Evolutionary conservation across 2,329 filamentous ascomycete genomes (phyloP).

Genomic region (Arthrobotrys iridis): DNA sequence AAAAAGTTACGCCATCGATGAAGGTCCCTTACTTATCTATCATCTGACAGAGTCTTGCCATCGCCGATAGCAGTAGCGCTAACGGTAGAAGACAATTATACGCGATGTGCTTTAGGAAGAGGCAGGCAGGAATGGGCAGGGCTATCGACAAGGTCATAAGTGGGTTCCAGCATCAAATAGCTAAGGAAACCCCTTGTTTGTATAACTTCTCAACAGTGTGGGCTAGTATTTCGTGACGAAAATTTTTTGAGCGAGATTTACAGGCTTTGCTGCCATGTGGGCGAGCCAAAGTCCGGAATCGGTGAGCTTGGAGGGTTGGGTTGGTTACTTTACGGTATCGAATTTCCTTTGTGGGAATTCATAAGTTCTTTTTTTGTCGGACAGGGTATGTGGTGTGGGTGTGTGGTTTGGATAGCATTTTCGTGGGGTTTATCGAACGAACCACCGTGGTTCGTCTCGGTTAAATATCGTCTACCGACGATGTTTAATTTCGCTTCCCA

Average conservation of each 20-base stretch:
- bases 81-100: constrained; percentile 18
- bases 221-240: constrained; percentile 12
- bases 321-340: constrained; percentile 39
- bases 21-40: background rate
- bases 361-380: constrained; percentile 16
- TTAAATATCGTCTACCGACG: constrained; percentile 47
- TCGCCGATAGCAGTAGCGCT: background rate
- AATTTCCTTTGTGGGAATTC: constrained; percentile 33
- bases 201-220: no score
- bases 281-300: constrained; percentile 10
- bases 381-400: background rate
- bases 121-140: constrained; percentile 4
- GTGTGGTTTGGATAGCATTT: background rate
- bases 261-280: constrained; percentile 13
- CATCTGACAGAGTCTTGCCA: constrained; percentile 12
- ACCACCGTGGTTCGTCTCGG: constrained; percentile 33
- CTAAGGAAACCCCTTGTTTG: constrained; percentile 6
- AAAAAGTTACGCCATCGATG: constrained; percentile 7
- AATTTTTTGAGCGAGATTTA: background rate
- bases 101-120: constrained; percentile 14
- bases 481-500: constrained; percentile 48
- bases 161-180: background rate
- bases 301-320: constrained; percentile 18
- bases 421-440: constrained; percentile 13
- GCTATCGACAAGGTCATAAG: background rate